phyloP scores from a whole-genome alignment of 192 early-diverging fungal species.

The Coemansia sp. region DNA sequence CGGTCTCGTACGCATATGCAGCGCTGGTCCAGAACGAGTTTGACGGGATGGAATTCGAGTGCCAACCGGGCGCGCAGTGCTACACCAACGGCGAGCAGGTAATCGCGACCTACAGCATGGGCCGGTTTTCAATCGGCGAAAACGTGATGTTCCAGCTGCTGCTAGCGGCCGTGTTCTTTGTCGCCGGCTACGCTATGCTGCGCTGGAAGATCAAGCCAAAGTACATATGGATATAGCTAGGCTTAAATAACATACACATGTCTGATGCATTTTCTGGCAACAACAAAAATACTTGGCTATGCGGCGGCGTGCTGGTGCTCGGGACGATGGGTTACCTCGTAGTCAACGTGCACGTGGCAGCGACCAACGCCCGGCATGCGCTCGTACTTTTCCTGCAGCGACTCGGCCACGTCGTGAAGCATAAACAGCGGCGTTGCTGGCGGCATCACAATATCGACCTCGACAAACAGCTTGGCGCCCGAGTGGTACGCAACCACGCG shows the following conservation, averaged over 20 bases:
- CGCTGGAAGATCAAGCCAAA: slow-evolving; percentile 52
- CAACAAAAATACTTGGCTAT: not conserved
- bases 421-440: slow-evolving; percentile 72
- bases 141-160: slow-evolving; percentile 24
- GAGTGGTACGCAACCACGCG: slow-evolving; percentile 83
- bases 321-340: slow-evolving; percentile 79
- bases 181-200: slow-evolving; percentile 31
- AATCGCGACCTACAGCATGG: slow-evolving; percentile 36
- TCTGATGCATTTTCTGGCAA: not conserved
- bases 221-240: slow-evolving; percentile 38
- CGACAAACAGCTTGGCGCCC: slow-evolving; percentile 86
- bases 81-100: slow-evolving; percentile 36
- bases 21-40: slow-evolving; percentile 51
- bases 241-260: not conserved
- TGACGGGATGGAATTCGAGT: slow-evolving; percentile 28
- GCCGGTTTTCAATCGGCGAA: slow-evolving; percentile 26
- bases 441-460: slow-evolving; percentile 94
- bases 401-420: slow-evolving; percentile 91
- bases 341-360: slow-evolving; percentile 93
- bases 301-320: slow-evolving; percentile 59
- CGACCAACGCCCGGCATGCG: slow-evolving; percentile 79
- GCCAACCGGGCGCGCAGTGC: slow-evolving; percentile 21
- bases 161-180: slow-evolving; percentile 23
- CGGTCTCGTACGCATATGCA: slow-evolving; percentile 42
- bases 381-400: slow-evolving; percentile 86